phyloP scores from a whole-genome alignment of 805 yeast genomes.

The Wickerhamomyces bovis region DNA sequence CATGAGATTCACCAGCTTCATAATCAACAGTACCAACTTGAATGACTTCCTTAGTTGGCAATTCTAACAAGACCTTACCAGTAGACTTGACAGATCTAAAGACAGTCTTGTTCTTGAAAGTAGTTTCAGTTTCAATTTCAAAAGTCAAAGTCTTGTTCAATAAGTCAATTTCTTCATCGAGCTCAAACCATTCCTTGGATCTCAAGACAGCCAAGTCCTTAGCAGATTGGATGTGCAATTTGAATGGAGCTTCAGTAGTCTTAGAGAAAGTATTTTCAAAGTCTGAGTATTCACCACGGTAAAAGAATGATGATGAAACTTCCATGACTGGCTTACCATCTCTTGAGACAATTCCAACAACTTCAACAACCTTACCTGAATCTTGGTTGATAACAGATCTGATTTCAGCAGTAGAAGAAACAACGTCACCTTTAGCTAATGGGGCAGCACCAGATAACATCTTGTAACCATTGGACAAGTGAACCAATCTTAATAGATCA shows the following conservation, averaged over 20 bases:
- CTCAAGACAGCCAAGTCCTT: constrained; percentile 90
- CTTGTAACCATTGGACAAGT: constrained; percentile 88
- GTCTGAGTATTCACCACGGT: constrained; percentile 88
- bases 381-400: constrained; percentile 86
- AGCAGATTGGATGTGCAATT: constrained; percentile 62
- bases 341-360: constrained; percentile 79
- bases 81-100: constrained; percentile 75
- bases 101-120: constrained; percentile 69
- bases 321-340: constrained; percentile 81
- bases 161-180: constrained; percentile 64
- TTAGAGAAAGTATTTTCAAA: constrained; percentile 90
- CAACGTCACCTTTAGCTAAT: constrained; percentile 80
- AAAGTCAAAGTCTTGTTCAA: constrained; percentile 78
- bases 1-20: constrained; percentile 88
- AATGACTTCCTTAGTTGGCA: constrained; percentile 85
- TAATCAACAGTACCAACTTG: constrained; percentile 81
- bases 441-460: constrained; percentile 92
- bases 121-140: constrained; percentile 80
- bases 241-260: constrained; percentile 79
- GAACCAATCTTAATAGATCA: constrained; percentile 89
- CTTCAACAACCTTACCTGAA: constrained; percentile 94
- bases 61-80: constrained; percentile 82
- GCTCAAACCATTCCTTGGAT: constrained; percentile 97
- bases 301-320: constrained; percentile 90
- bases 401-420: constrained; percentile 76